Evolutionary conservation across 768 basidiomycete genomes (phyloP).

Genomic region (Albatrellus ellisii): DNA sequence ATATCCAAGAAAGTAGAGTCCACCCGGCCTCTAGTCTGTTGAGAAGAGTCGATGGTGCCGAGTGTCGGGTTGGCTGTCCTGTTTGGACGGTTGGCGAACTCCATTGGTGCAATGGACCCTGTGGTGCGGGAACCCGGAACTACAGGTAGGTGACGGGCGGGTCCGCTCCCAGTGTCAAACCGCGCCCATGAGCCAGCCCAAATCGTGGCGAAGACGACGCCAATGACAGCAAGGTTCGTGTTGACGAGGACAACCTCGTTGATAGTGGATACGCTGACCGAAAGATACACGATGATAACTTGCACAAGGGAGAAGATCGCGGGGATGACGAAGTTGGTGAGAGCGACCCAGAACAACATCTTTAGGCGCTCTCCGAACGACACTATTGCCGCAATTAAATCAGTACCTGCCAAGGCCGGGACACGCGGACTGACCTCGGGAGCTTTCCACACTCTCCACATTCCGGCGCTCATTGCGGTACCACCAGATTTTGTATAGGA

Average conservation of each 20-base stretch:
- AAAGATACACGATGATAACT: neutral
- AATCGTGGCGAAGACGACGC: neutral
- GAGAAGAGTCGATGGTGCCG: no score
- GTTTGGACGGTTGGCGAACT: no score
- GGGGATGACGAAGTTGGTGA: neutral
- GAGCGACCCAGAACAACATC: neutral
- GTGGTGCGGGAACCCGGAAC: neutral
- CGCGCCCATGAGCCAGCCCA: no score
- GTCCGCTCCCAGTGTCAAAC: no score
- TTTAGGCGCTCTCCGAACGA: neutral
- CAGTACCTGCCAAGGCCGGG: neutral
- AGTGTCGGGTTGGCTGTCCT: no score
- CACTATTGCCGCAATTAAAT: neutral
- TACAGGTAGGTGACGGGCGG: neutral
- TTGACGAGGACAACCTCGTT: neutral
- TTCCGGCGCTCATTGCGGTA: neutral
- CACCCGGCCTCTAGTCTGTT: no score
- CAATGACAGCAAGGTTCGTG: neutral
- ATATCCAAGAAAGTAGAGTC: no score
- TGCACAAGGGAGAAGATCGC: neutral
- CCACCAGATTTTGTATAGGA: neutral
- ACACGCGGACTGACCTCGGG: no score
- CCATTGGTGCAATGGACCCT: no score
- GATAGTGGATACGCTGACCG: neutral
- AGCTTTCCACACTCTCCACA: neutral